Conservation (phyloP, 176 grass and related monocot species). For the Aegilops tauschii region DNA sequence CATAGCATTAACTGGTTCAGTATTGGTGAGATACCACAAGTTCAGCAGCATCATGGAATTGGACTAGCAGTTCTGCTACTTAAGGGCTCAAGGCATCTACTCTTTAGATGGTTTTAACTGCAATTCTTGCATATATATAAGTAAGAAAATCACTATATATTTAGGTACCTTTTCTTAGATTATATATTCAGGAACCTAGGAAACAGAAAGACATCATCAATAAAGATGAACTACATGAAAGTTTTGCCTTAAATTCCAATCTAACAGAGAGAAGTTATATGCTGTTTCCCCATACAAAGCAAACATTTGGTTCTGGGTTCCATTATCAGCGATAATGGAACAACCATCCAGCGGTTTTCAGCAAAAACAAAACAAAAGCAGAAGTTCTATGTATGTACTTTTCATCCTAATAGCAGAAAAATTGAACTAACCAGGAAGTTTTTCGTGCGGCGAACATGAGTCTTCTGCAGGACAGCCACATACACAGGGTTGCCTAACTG, state of each 20-base stretch:
- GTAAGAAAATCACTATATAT: not conserved
- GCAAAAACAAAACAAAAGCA: not conserved
- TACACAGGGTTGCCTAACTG: conserved; percentile 36
- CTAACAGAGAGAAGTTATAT: not conserved
- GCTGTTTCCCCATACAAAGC: too few species aligned
- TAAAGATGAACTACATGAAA: not conserved
- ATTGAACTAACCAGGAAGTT: conserved; percentile 39
- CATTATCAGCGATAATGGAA: too few species aligned
- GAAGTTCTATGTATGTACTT: not conserved
- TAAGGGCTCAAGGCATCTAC: not conserved
- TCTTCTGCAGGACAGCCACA: conserved; percentile 21
- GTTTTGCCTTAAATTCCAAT: not conserved
- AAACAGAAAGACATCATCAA: not conserved
- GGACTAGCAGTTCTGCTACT: not conserved
- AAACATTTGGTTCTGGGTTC: too few species aligned
- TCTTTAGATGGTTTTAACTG: not conserved
- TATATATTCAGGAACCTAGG: not conserved
- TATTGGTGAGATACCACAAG: not conserved
- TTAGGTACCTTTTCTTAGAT: not conserved
- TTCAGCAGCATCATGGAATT: not conserved
- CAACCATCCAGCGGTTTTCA: not conserved
- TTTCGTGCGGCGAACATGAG: conserved; percentile 3
- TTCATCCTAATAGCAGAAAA: not conserved
- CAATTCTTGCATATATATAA: not conserved
- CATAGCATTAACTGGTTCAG: not conserved